Percentiles rank a stretch among this genome's conserved stretches.
phyloP scores from a whole-genome alignment of 441 rosid species.

The Euphorbia schlechtendalii region DNA sequence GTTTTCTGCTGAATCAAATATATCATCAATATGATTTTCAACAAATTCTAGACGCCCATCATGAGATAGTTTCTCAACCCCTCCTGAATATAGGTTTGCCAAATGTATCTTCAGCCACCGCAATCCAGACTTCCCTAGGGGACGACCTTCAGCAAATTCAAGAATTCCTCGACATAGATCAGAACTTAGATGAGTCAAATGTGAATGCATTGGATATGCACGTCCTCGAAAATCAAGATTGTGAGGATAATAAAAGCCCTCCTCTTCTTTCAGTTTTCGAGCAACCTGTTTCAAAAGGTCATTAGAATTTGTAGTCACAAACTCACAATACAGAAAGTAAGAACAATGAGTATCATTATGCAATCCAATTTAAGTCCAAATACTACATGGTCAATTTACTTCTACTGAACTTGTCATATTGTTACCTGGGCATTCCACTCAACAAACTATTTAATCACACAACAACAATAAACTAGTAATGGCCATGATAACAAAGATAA shows the following conservation, averaged over 20 bases:
- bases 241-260: conserved; percentile 95
- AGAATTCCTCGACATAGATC: conserved; percentile 93
- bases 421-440: neutral
- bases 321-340: conserved; percentile 18
- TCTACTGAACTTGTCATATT: conserved; percentile 4
- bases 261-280: conserved; percentile 77
- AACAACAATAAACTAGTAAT: conserved; percentile 1
- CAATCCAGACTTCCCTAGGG: conserved; percentile 79
- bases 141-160: conserved; percentile 89
- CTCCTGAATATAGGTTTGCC: conserved; percentile 82
- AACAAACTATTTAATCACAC: conserved; percentile 1
- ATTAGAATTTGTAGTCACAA: conserved; percentile 18
- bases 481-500: conserved; percentile 10
- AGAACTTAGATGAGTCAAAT: conserved; percentile 82
- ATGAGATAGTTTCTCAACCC: conserved; percentile 87
- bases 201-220: conserved; percentile 96
- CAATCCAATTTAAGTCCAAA: neutral
- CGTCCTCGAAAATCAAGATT: conserved; percentile 96
- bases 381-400: neutral
- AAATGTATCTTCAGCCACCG: conserved; percentile 82
- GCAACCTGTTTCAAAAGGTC: conserved; percentile 59
- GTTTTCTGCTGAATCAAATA: conserved; percentile 85
- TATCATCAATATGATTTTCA: conserved; percentile 66
- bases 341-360: conserved; percentile 1
- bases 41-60: conserved; percentile 76